These are phyloP conservation scores for Penicillium palitans DNA, from an alignment of 2,329 filamentous ascomycete species.

Conservation along the genomic window DNA sequence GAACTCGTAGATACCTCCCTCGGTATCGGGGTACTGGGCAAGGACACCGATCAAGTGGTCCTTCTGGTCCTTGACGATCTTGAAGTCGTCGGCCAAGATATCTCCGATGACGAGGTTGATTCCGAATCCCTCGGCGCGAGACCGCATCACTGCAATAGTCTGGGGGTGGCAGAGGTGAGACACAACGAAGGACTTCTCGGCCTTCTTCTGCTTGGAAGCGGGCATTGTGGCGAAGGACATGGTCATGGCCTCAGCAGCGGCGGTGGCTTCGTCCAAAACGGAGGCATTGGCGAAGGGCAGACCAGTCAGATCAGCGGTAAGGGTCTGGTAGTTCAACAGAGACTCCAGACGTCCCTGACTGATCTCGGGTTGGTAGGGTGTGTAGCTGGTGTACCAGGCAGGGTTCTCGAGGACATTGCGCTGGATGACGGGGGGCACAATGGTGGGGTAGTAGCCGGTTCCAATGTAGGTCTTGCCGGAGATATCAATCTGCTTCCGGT, in stretches of 20 bases:
- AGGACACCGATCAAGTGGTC: constrained; percentile 84
- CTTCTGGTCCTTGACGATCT: constrained; percentile 70
- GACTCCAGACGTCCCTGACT: constrained; percentile 92
- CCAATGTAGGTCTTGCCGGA: constrained; percentile 72
- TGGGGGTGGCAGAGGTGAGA: constrained; percentile 81
- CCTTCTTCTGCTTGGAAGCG: constrained; percentile 67
- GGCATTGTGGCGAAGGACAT: constrained; percentile 79
- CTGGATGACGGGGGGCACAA: constrained; percentile 85
- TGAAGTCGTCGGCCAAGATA: constrained; percentile 63
- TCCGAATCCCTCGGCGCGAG: constrained; percentile 86
- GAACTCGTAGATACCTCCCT: constrained; percentile 77
- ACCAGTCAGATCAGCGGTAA: constrained; percentile 84
- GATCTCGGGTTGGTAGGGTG: constrained; percentile 95
- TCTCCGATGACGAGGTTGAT: constrained; percentile 75
- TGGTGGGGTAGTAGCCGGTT: constrained; percentile 83
- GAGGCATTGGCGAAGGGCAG: constrained; percentile 89
- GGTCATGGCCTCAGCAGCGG: constrained; percentile 94
- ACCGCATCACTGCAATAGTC: constrained; percentile 78
- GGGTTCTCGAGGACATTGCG: constrained; percentile 90
- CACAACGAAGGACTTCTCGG: constrained; percentile 79
- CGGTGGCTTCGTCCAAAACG: constrained; percentile 85
- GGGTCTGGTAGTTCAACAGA: constrained; percentile 90
- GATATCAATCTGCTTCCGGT: constrained; percentile 59
- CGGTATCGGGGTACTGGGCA: constrained; percentile 92
- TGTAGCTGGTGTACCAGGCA: constrained; percentile 97